These are phyloP conservation scores for Leishmania lainsoni DNA, from an alignment of 208 protist genomes.

Conservation along the genomic window DNA sequence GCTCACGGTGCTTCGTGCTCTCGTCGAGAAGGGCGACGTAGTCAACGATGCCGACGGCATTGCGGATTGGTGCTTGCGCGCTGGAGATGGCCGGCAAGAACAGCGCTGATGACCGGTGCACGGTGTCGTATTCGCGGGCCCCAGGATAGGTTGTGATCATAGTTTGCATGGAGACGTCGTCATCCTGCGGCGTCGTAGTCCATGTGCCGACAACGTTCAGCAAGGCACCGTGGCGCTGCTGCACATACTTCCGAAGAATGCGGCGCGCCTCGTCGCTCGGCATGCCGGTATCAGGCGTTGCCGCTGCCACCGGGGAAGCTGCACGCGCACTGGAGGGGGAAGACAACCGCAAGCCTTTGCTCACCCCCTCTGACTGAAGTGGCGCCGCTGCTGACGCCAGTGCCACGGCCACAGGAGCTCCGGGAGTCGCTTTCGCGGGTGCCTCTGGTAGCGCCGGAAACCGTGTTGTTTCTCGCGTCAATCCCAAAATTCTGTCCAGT, in stretches of 20 bases:
- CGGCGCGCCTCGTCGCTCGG: slow-evolving; percentile 38
- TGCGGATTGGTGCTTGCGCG: slow-evolving; percentile 36
- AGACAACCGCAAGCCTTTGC: background rate
- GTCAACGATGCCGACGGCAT: slow-evolving; percentile 62
- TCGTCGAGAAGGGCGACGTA: slow-evolving; percentile 68
- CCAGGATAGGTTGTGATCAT: slow-evolving; percentile 8
- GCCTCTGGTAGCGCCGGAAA: background rate
- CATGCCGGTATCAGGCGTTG: background rate
- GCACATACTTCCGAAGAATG: slow-evolving; percentile 60
- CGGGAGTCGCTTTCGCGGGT: background rate
- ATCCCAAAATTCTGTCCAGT: slow-evolving; percentile 23
- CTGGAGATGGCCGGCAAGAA: slow-evolving; percentile 31
- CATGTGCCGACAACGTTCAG: slow-evolving; percentile 15
- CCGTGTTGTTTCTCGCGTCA: background rate
- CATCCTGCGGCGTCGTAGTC: background rate
- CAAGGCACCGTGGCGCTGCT: slow-evolving; percentile 17
- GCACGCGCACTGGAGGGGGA: background rate
- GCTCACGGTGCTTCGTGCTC: slow-evolving; percentile 32
- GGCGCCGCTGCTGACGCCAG: background rate
- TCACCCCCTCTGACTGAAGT: background rate
- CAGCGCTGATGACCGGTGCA: slow-evolving; percentile 27
- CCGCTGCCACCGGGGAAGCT: background rate
- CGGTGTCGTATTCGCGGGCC: background rate
- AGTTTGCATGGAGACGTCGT: background rate
- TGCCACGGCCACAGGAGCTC: background rate